phyloP scores from a whole-genome alignment of 2,329 filamentous ascomycete genomes.

The Cercospora sp. region DNA sequence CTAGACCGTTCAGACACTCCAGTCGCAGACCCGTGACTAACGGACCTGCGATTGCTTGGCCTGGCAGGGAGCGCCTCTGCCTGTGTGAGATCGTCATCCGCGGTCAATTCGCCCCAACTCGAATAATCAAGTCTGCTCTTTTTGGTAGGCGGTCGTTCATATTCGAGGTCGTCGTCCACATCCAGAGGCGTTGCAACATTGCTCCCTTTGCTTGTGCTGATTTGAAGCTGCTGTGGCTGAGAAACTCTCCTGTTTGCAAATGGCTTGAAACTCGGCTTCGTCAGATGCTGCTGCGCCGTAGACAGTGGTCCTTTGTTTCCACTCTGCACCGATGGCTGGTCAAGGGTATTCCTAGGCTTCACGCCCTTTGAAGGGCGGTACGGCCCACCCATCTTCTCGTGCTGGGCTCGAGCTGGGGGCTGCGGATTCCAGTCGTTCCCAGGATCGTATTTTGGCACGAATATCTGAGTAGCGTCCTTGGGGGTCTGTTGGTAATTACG shows the following conservation, averaged over 20 bases:
- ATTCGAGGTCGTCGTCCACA: not conserved
- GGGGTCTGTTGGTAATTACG: not conserved
- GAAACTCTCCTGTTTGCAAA: not conserved
- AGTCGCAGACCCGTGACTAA: constrained; percentile 3
- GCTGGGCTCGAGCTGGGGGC: not conserved
- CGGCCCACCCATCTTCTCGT: constrained; percentile 2
- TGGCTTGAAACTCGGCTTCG: not conserved
- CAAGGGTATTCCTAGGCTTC: constrained; percentile 6
- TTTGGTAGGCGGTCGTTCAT: not conserved
- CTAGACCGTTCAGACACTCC: not conserved
- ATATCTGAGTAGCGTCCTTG: not conserved
- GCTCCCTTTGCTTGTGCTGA: not conserved
- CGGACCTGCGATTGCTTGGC: not conserved
- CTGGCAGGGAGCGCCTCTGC: not conserved
- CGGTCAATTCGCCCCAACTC: not conserved
- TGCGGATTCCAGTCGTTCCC: constrained; percentile 1
- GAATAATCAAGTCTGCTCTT: not conserved
- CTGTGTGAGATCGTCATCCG: not conserved
- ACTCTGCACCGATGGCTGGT: not conserved
- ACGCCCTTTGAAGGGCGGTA: not conserved
- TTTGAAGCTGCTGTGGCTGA: not conserved
- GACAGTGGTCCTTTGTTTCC: not conserved
- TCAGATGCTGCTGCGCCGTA: not conserved
- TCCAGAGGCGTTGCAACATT: not conserved
- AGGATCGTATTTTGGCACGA: constrained; percentile 1